Conservation (phyloP, 805 yeast species). For the Allodekkera sacchari region DNA sequence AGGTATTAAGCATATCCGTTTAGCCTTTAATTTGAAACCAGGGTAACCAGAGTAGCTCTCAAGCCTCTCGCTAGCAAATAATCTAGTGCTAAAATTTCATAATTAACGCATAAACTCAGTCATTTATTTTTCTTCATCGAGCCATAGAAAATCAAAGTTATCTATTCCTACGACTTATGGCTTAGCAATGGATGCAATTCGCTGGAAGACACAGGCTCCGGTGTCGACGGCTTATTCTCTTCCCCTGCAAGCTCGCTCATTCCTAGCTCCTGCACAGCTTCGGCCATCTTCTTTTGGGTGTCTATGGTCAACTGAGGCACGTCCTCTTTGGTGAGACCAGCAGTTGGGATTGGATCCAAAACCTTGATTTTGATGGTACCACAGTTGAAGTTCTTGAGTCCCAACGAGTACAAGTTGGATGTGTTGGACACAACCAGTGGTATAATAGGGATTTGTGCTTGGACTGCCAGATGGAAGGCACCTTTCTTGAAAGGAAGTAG, state of each 20-base stretch:
- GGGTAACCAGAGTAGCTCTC: too few relatives aligned
- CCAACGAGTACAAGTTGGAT: slow-evolving; percentile 58
- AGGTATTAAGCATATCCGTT: too few relatives aligned
- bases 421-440: slow-evolving; percentile 88
- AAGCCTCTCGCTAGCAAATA: too few relatives aligned
- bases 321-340: slow-evolving; percentile 61
- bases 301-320: slow-evolving; percentile 50
- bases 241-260: slow-evolving; percentile 28
- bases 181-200: too few relatives aligned
- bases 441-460: slow-evolving; percentile 80
- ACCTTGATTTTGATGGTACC: slow-evolving; percentile 78
- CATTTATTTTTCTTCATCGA: too few relatives aligned
- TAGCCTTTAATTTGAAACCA: too few relatives aligned
- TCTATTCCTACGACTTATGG: too few relatives aligned
- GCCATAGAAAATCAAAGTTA: too few relatives aligned
- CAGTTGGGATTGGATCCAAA: slow-evolving; percentile 71
- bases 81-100: too few relatives aligned
- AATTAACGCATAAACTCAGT: too few relatives aligned
- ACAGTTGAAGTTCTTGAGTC: slow-evolving; percentile 52
- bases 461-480: slow-evolving; percentile 94
- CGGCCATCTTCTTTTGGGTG: slow-evolving; percentile 52
- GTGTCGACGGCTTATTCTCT: background rate
- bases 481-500: slow-evolving; percentile 92
- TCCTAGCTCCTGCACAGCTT: slow-evolving; percentile 33
- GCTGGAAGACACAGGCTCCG: too few relatives aligned